A percentile compares a stretch with the other conserved stretches of the same genome.
Evolutionary conservation across 2,329 filamentous ascomycete genomes (phyloP).

Genomic region (Peltaster fructicola): DNA sequence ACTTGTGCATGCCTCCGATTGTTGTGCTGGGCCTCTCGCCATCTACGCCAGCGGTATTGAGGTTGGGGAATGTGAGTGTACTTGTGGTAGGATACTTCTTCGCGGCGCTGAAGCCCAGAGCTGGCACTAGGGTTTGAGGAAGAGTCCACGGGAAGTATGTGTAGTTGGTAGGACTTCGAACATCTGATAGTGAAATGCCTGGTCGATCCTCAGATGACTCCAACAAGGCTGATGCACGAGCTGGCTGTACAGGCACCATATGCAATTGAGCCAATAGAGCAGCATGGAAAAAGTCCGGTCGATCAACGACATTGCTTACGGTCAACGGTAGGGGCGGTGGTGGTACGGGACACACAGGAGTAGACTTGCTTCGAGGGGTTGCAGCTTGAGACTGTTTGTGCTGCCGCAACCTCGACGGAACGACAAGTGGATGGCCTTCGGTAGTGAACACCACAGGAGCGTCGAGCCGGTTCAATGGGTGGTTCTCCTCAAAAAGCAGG

Average conservation of each 20-base stretch:
- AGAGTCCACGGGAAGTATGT: constrained; percentile 90
- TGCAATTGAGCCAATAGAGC: constrained; percentile 71
- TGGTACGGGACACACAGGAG: background rate
- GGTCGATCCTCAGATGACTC: constrained; percentile 35
- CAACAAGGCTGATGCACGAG: constrained; percentile 27
- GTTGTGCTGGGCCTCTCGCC: constrained; percentile 7
- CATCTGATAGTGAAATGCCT: constrained; percentile 36
- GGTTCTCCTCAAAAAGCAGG: constrained; percentile 67
- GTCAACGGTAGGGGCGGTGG: constrained; percentile 51
- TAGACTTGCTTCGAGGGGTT: too few species aligned
- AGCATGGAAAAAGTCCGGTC: constrained; percentile 73
- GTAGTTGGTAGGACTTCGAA: constrained; percentile 52
- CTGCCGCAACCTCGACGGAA: constrained; percentile 24
- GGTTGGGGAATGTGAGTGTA: constrained; percentile 46
- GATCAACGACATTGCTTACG: constrained; percentile 61
- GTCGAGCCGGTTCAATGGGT: constrained; percentile 77
- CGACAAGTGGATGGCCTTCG: constrained; percentile 81
- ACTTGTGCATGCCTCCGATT: constrained; percentile 34
- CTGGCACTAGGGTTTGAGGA: constrained; percentile 54
- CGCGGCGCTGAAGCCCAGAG: constrained; percentile 57
- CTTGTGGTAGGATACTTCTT: constrained; percentile 57
- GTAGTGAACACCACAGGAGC: constrained; percentile 86
- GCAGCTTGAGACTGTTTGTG: too few species aligned
- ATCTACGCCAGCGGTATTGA: constrained; percentile 12
- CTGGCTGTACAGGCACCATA: constrained; percentile 38